Evolutionary conservation across 495 filamentous ascomycete species (phyloP).

Genomic region (Neurospora hispaniola): DNA sequence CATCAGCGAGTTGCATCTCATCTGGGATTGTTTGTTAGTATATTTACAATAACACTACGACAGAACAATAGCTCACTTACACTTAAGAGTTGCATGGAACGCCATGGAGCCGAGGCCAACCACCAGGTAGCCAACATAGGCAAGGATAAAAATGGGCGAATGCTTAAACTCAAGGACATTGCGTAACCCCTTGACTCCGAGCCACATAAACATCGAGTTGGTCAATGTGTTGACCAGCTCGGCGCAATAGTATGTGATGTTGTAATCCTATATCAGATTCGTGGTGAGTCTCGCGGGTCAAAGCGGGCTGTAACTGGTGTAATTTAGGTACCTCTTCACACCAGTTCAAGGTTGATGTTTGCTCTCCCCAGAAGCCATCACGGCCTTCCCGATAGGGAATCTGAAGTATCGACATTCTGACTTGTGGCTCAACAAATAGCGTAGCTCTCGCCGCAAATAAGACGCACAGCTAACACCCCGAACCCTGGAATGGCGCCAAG

Average conservation of each 20-base stretch:
- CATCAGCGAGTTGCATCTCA: conserved; percentile 95
- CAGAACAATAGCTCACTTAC: conserved; percentile 29
- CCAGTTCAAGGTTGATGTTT: conserved; percentile 87
- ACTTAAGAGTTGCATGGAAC: conserved; percentile 77
- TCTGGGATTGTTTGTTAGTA: conserved; percentile 41
- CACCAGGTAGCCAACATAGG: conserved; percentile 64
- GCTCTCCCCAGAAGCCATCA: conserved; percentile 71
- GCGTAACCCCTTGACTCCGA: conserved; percentile 60
- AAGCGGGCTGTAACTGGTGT: not conserved
- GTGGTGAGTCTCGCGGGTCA: not conserved
- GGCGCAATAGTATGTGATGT: conserved; percentile 37
- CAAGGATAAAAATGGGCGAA: conserved; percentile 60
- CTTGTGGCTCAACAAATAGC: not conserved
- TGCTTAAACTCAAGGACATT: conserved; percentile 61
- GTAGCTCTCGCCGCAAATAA: not conserved
- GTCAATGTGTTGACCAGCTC: conserved; percentile 52
- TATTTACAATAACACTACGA: conserved; percentile 36
- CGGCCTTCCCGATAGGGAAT: conserved; percentile 61
- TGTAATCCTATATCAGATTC: conserved; percentile 31
- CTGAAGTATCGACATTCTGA: conserved; percentile 13
- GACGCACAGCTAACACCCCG: not conserved
- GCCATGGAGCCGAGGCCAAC: conserved; percentile 73
- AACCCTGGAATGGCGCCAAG: not conserved
- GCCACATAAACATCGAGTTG: conserved; percentile 68
- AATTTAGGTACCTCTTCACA: conserved; percentile 66